Evolutionary conservation across 192 early-diverging fungal genomes (phyloP).

Genomic region (Backusella macrospora): DNA sequence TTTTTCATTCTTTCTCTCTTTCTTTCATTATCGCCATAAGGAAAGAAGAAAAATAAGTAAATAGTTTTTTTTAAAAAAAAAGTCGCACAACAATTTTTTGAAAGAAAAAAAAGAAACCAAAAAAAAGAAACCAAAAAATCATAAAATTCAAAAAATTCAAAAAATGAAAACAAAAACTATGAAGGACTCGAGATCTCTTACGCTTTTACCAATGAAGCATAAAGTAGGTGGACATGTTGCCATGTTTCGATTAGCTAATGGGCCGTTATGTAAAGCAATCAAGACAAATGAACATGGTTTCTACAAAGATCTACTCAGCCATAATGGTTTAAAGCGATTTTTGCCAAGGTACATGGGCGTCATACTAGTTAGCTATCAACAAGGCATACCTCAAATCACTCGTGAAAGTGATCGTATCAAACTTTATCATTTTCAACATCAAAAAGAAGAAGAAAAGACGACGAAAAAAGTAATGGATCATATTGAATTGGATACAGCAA

Average conservation of each 20-base stretch:
- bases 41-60: no score
- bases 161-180: no score
- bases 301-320: background rate
- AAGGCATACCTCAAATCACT: constrained; percentile 3
- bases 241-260: constrained; percentile 21
- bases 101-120: no score
- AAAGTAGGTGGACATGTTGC: constrained; percentile 24
- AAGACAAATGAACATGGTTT: constrained; percentile 18
- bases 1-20: background rate
- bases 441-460: background rate
- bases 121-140: no score
- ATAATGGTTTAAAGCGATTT: background rate
- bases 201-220: constrained; percentile 22
- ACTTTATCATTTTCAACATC: background rate
- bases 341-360: constrained; percentile 22
- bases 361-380: constrained; percentile 10
- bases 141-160: no score
- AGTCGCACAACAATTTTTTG: no score
- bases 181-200: background rate
- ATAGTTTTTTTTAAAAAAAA: no score
- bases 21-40: background rate
- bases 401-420: constrained; percentile 7
- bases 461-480: no score
- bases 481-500: background rate
- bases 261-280: constrained; percentile 22